Evolutionary conservation across 2,329 filamentous ascomycete species (phyloP), one percentile per base, ranked within the genome.

Genomic region (Aspergillus sp.): DNA sequence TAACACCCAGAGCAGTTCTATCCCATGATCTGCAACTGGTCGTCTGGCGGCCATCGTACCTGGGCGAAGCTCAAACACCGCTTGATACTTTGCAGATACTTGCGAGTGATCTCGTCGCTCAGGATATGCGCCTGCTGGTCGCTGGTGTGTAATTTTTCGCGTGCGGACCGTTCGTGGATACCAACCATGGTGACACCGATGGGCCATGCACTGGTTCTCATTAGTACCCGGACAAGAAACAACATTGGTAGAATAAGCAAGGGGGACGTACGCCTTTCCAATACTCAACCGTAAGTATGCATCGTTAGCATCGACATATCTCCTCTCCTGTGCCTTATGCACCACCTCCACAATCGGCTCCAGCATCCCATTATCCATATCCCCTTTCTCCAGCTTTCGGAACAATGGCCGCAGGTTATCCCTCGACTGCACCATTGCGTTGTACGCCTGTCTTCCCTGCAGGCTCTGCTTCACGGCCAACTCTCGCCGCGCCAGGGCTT

Each of bases 131-230:
- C 93, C 60, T 89, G 85, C 55, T 80, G 78, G 53, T 80, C 79
- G 50, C 74, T 77, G 65, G 93, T 82, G 64, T 97, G 90, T 49
- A 98, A 73, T 71, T 98, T 98, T 71, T 98, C 93, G 52, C 93
- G 81, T 19, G 93, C 91, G 56, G 86, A 93, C 62, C 93, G 82
- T 75, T 97, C 93, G 79, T 98, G 93, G 59, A 98, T 98, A 75
- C 93, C 93, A 61, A 98, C 93, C 93, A 97, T 98, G 66, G 93
- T 98, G 35, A 98, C 93, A 70, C 93, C 93, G 61, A 98, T 98
- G 27, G 93, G 93, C 93, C 93, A 98, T 10, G 93, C 93, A 52
- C 74, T 77, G 48, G 19, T 5, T 46, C 26, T 32, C 38, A 45
- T 59, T 53, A 60, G 56, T 19, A 19, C 29, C 27, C 28, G 4